These are phyloP conservation scores for Podila clonocystis DNA, from an alignment of 192 early-diverging fungal genomes.

Conservation along the genomic window DNA sequence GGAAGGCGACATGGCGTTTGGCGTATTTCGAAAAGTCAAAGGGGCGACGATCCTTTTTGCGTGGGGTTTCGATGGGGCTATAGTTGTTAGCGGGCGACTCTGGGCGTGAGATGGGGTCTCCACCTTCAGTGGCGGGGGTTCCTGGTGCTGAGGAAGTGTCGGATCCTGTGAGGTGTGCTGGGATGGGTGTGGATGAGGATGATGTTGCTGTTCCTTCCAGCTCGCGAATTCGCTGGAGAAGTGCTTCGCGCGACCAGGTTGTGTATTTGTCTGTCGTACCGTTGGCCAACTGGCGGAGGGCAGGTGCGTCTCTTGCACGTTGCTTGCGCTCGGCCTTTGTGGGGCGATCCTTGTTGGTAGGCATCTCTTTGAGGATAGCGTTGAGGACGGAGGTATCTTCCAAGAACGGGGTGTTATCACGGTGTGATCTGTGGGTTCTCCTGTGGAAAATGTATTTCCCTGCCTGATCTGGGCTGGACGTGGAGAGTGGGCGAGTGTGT, in stretches of 20 bases:
- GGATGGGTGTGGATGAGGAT: neutral
- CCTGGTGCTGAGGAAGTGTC: constrained; percentile 14
- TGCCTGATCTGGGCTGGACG: constrained; percentile 1
- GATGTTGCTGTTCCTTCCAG: constrained; percentile 7
- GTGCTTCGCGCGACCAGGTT: constrained; percentile 30
- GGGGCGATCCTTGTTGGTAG: constrained; percentile 47
- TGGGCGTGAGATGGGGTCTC: constrained; percentile 3
- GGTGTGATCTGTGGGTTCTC: neutral
- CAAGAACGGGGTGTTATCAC: constrained; percentile 39
- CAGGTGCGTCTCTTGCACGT: constrained; percentile 13
- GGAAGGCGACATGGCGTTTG: constrained; percentile 83
- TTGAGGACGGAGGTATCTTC: constrained; percentile 10
- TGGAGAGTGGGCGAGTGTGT: constrained; percentile 8
- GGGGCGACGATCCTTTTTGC: constrained; percentile 44
- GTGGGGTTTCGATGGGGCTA: constrained; percentile 32
- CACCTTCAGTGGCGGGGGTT: constrained; percentile 4
- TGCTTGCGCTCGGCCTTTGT: constrained; percentile 40
- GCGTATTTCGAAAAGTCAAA: constrained; percentile 87
- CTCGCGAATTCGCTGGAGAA: constrained; percentile 31
- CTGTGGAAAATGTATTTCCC: constrained; percentile 20
- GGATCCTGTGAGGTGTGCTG: constrained; percentile 13
- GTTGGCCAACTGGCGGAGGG: constrained; percentile 10
- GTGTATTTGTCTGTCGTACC: constrained; percentile 39
- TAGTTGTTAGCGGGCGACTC: constrained; percentile 11
- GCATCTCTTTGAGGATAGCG: constrained; percentile 26